A percentile compares a stretch with the other conserved stretches of the same genome.
These are phyloP conservation scores for Macrocybe gigantea DNA, from an alignment of 768 basidiomycete genomes.

Conservation along the genomic window DNA sequence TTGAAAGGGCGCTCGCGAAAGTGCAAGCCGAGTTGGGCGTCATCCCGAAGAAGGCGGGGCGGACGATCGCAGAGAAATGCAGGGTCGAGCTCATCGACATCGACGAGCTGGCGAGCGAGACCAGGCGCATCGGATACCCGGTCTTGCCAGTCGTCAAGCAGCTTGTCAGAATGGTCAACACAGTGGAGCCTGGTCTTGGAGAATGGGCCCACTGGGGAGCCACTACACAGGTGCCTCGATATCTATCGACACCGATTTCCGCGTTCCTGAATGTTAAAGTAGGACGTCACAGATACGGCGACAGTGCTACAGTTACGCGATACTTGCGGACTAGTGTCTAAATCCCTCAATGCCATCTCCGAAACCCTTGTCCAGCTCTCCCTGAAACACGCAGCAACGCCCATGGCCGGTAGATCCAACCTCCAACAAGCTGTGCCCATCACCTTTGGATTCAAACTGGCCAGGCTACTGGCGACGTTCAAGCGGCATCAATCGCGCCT, in stretches of 20 bases:
- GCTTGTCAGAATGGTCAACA: slow-evolving; percentile 32
- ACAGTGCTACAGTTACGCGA: slow-evolving; percentile 35
- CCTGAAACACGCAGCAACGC: slow-evolving; percentile 26
- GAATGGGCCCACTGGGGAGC: slow-evolving; percentile 46
- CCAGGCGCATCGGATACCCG: slow-evolving; percentile 38
- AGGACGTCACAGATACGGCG: slow-evolving; percentile 46
- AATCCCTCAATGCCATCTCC: slow-evolving; percentile 22
- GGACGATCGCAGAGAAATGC: slow-evolving; percentile 28
- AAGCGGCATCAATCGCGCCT: slow-evolving; percentile 32
- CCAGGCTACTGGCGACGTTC: slow-evolving; percentile 37
- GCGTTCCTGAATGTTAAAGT: slow-evolving; percentile 1
- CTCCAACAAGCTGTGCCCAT: slow-evolving; percentile 45
- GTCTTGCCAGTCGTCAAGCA: slow-evolving; percentile 39
- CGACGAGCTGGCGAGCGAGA: slow-evolving; percentile 30
- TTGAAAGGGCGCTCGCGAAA: slow-evolving; percentile 26
- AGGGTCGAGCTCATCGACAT: slow-evolving; percentile 30
- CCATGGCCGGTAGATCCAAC: slow-evolving; percentile 42
- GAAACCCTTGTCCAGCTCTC: slow-evolving; percentile 21
- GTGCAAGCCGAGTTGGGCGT: slow-evolving; percentile 32
- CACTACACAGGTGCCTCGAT: slow-evolving; percentile 35
- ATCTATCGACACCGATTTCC: neutral
- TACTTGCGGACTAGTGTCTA: slow-evolving; percentile 28
- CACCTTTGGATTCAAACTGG: slow-evolving; percentile 40
- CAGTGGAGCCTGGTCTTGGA: slow-evolving; percentile 25
- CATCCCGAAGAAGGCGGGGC: slow-evolving; percentile 32